Evolutionary conservation across 2,329 filamentous ascomycete species (phyloP).

Genomic region (Ophiocordyceps camponoti-saundersi): DNA sequence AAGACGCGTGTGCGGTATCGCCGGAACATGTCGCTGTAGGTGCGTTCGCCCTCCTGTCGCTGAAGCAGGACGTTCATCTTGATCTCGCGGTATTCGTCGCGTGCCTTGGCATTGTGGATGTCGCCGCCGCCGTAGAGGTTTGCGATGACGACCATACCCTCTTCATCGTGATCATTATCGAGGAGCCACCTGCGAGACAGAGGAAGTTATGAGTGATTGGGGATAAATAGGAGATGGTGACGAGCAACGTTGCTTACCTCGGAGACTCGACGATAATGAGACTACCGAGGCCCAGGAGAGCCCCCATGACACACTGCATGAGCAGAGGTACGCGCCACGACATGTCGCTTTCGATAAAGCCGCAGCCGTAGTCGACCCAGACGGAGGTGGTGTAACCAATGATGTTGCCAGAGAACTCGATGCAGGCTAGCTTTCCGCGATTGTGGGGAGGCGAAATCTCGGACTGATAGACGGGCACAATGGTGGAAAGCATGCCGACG

Average conservation of each 20-base stretch:
- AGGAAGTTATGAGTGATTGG: background rate
- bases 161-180: conserved; percentile 95
- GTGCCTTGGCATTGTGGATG: conserved; percentile 80
- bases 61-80: conserved; percentile 94
- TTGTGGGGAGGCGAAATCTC: conserved; percentile 96
- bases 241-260: conserved; percentile 34
- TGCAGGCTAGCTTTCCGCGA: conserved; percentile 86
- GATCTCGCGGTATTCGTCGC: conserved; percentile 94
- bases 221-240: no score
- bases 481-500: conserved; percentile 77
- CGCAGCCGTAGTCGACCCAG: conserved; percentile 97
- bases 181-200: conserved; percentile 60
- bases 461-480: conserved; percentile 85
- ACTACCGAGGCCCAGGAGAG: conserved; percentile 68
- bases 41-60: conserved; percentile 85
- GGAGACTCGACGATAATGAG: conserved; percentile 93
- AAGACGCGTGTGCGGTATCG: conserved; percentile 84
- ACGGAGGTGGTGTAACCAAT: conserved; percentile 90
- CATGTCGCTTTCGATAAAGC: conserved; percentile 67
- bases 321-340: conserved; percentile 83
- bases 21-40: conserved; percentile 87
- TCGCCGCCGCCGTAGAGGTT: conserved; percentile 94
- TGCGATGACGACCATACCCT: conserved; percentile 95
- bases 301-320: conserved; percentile 92
- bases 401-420: conserved; percentile 96